Conservation (phyloP, 2,329 filamentous ascomycete species). For the Scedosporium dehoogii region DNA sequence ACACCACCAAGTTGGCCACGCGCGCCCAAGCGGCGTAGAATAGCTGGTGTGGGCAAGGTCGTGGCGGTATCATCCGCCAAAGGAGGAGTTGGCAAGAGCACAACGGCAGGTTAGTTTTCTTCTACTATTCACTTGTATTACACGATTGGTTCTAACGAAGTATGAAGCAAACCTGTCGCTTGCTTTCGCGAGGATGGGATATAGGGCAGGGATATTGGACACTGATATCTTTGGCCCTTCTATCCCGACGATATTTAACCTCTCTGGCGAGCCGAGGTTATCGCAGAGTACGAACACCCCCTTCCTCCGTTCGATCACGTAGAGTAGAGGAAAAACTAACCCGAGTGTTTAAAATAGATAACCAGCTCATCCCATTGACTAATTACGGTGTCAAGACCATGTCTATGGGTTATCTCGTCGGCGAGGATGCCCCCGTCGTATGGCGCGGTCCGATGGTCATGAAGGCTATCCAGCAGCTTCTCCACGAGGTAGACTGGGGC, state of each 20-base stretch:
- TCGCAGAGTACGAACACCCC: slow-evolving; percentile 48
- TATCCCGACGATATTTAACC: slow-evolving; percentile 78
- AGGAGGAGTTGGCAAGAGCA: slow-evolving; percentile 96
- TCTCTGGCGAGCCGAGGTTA: slow-evolving; percentile 68
- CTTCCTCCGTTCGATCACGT: no score
- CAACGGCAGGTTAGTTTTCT: slow-evolving; percentile 58
- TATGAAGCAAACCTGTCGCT: slow-evolving; percentile 68
- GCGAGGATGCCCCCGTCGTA: slow-evolving; percentile 71
- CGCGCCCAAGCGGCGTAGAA: slow-evolving; percentile 69
- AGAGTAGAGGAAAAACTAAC: no score
- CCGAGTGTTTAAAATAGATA: slow-evolving; percentile 37
- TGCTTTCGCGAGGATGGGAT: slow-evolving; percentile 71
- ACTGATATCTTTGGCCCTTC: slow-evolving; percentile 96
- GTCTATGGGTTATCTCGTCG: slow-evolving; percentile 94
- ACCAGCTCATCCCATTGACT: slow-evolving; percentile 74
- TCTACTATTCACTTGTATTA: background rate
- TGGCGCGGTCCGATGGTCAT: slow-evolving; percentile 98
- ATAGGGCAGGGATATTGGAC: slow-evolving; percentile 80
- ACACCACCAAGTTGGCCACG: slow-evolving; percentile 49
- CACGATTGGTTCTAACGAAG: slow-evolving; percentile 17
- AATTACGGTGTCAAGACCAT: slow-evolving; percentile 97
- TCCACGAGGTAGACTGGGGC: slow-evolving; percentile 93
- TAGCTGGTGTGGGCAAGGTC: slow-evolving; percentile 80
- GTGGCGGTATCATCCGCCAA: slow-evolving; percentile 96
- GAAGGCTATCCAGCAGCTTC: slow-evolving; percentile 89